Evolutionary conservation across 2,329 filamentous ascomycete genomes (phyloP).

Genomic region (Ophiosphaerella narmari): DNA sequence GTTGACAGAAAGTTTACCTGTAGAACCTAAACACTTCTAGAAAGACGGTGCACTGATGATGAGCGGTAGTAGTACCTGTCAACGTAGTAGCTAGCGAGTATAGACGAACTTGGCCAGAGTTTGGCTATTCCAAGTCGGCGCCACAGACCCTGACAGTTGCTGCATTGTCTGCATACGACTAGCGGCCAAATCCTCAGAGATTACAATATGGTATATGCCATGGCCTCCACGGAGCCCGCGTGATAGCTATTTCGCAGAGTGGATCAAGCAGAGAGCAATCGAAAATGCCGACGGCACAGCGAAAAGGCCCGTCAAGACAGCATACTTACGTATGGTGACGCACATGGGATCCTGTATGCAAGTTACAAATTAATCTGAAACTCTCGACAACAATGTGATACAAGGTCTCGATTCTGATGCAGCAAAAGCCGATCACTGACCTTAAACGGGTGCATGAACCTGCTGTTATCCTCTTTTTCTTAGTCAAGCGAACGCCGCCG

Average conservation of each 20-base stretch:
- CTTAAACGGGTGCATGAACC: slow-evolving; percentile 29
- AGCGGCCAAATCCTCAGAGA: too few species aligned
- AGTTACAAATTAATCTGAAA: slow-evolving; percentile 41
- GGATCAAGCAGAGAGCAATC: not conserved
- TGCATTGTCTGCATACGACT: not conserved
- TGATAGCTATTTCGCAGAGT: slow-evolving; percentile 2
- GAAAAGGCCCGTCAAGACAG: slow-evolving; percentile 15
- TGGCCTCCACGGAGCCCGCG: too few species aligned
- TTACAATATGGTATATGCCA: too few species aligned
- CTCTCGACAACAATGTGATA: slow-evolving; percentile 38
- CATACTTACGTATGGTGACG: not conserved
- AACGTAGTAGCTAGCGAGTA: slow-evolving; percentile 7
- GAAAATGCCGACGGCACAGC: slow-evolving; percentile 21
- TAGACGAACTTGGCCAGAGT: slow-evolving; percentile 13
- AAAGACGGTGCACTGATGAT: slow-evolving; percentile 14
- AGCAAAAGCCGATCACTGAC: slow-evolving; percentile 37
- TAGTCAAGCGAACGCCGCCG: not conserved
- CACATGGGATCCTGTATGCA: slow-evolving; percentile 19
- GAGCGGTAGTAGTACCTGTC: not conserved
- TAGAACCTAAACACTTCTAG: slow-evolving; percentile 9
- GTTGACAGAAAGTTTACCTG: slow-evolving; percentile 21
- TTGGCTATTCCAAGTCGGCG: slow-evolving; percentile 1
- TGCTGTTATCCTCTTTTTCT: slow-evolving; percentile 4
- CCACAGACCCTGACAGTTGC: not conserved
- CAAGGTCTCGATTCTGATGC: slow-evolving; percentile 39